Percentiles rank a stretch among this genome's conserved stretches.
These are phyloP conservation scores for Penicillium robsamsonii DNA, from an alignment of 495 filamentous ascomycete species.

Conservation along the genomic window DNA sequence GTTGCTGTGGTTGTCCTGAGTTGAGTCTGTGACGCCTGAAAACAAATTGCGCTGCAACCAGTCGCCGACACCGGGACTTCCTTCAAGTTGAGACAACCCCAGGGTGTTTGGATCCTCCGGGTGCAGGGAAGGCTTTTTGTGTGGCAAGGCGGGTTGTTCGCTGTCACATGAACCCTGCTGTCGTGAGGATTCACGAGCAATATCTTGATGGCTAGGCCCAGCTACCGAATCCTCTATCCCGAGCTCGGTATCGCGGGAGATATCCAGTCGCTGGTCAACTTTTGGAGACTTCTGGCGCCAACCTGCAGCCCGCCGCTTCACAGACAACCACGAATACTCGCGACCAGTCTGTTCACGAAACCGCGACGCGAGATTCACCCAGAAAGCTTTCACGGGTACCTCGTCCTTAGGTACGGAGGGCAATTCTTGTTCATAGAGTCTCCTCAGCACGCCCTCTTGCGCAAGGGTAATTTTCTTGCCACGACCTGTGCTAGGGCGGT, in stretches of 20 bases:
- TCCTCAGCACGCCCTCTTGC: conserved; percentile 1
- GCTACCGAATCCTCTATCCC: no score
- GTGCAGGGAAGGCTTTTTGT: background rate
- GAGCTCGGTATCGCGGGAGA: background rate
- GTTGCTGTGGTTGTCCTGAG: background rate
- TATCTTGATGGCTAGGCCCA: background rate
- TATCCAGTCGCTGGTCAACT: background rate
- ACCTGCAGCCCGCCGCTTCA: background rate
- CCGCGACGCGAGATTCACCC: conserved; percentile 1
- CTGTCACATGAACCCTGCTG: background rate
- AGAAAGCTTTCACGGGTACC: background rate
- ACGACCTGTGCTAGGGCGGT: background rate
- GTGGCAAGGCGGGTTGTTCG: background rate
- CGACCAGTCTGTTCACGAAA: background rate
- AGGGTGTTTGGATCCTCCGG: background rate
- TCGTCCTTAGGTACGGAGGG: background rate
- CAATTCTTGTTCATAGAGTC: background rate
- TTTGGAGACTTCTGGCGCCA: background rate
- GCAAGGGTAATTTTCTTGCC: conserved; percentile 5
- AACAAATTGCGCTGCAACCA: background rate
- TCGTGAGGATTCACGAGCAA: no score
- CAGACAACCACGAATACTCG: conserved; percentile 9
- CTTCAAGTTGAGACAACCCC: background rate
- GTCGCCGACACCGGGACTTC: background rate
- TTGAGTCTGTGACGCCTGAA: background rate